phyloP scores from a whole-genome alignment of 2,329 filamentous ascomycete genomes.

The Penicillium sp. region DNA sequence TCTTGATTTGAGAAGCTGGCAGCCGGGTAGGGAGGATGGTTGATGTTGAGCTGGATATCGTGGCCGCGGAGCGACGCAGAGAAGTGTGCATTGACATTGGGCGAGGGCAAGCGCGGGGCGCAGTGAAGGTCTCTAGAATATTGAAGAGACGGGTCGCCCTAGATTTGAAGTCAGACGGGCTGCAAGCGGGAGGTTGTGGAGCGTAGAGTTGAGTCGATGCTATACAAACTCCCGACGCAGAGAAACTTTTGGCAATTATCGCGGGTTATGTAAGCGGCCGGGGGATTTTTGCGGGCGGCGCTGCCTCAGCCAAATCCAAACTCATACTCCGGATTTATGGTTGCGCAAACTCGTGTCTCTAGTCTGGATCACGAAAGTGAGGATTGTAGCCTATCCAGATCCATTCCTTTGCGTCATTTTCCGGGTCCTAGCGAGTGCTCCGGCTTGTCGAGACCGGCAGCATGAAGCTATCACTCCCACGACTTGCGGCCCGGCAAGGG shows the following conservation, averaged over 20 bases:
- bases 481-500: constrained; percentile 26
- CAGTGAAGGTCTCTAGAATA: neutral
- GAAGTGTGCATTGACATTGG: constrained; percentile 43
- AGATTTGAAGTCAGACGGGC: neutral
- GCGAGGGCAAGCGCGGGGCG: neutral
- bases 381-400: neutral
- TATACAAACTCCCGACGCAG: constrained; percentile 29
- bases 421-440: constrained; percentile 18
- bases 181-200: constrained; percentile 19
- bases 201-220: constrained; percentile 24
- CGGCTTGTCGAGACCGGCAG: constrained; percentile 23
- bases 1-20: constrained; percentile 31
- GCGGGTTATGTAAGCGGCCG: constrained; percentile 39
- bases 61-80: constrained; percentile 41
- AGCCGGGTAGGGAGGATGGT: constrained; percentile 41
- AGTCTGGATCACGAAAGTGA: constrained; percentile 27
- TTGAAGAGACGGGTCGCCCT: neutral
- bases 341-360: constrained; percentile 8
- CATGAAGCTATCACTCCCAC: constrained; percentile 39
- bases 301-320: constrained; percentile 2
- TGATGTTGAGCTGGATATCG: constrained; percentile 35
- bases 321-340: neutral
- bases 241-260: constrained; percentile 41
- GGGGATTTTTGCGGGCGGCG: constrained; percentile 25
- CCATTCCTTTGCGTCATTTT: constrained; percentile 12